These are phyloP conservation scores for Podospora fimiseda DNA, from an alignment of 495 filamentous ascomycete species.

Conservation along the genomic window DNA sequence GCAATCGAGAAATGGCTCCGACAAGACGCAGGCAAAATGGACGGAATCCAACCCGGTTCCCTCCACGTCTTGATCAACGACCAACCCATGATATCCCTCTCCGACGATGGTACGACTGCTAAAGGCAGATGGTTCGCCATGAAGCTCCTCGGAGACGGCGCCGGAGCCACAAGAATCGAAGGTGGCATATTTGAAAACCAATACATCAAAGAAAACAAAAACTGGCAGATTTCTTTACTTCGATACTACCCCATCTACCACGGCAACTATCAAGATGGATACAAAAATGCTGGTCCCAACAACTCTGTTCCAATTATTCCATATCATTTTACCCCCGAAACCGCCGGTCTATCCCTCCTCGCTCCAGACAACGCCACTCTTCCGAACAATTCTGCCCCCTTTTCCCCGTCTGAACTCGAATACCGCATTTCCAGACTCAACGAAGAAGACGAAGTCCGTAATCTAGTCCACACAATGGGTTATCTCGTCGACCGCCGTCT, in stretches of 20 bases:
- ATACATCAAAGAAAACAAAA: background rate
- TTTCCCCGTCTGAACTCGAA: conserved; percentile 11
- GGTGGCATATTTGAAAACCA: conserved; percentile 19
- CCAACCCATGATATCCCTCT: conserved; percentile 11
- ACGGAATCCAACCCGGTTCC: conserved; percentile 13
- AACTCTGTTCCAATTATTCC: conserved; percentile 8
- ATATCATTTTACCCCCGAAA: conserved; percentile 14
- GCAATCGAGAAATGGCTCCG: conserved; percentile 16
- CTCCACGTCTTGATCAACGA: conserved; percentile 12
- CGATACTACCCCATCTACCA: conserved; percentile 16
- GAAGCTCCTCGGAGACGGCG: conserved; percentile 11
- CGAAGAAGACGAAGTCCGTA: conserved; percentile 20
- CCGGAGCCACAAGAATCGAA: conserved; percentile 9
- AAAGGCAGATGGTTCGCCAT: conserved; percentile 11
- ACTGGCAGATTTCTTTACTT: conserved; percentile 13
- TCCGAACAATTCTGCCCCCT: too few species aligned
- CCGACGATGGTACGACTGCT: conserved; percentile 10
- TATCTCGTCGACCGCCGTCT: conserved; percentile 19
- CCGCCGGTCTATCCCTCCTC: conserved; percentile 11
- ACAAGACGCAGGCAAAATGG: conserved; percentile 8
- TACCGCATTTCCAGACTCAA: conserved; percentile 14
- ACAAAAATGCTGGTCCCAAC: conserved; percentile 10
- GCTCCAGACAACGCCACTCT: background rate
- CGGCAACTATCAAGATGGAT: conserved; percentile 12
- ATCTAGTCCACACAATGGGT: conserved; percentile 13